Evolutionary conservation across 148 eudicot genomes (phyloP).

Genomic region (Fallopia convolvulus): DNA sequence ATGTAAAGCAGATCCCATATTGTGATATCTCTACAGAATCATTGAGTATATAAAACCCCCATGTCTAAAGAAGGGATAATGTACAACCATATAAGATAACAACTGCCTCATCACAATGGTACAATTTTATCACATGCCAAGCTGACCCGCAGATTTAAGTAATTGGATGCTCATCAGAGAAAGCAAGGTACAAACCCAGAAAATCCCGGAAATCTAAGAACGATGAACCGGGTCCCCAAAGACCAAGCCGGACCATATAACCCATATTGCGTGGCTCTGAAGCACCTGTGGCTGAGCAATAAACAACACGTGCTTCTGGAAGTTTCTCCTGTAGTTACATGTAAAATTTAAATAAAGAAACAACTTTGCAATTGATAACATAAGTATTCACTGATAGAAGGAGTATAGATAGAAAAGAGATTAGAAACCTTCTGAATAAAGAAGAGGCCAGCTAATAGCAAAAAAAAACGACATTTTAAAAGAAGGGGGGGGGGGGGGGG

Average conservation of each 20-base stretch:
- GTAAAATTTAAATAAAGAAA: neutral
- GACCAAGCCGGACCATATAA: conserved; percentile 98
- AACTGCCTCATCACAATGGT: neutral
- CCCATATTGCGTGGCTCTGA: conserved; percentile 98
- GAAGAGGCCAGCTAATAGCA: neutral
- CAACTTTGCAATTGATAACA: neutral
- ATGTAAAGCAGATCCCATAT: neutral
- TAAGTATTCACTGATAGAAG: neutral
- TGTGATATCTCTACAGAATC: neutral
- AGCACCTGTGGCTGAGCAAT: conserved; percentile 99
- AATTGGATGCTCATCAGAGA: neutral
- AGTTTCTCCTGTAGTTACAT: conserved; percentile 57
- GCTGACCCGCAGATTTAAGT: neutral
- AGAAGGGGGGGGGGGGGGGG: too few relatives aligned
- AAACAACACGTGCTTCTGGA: conserved; percentile 95
- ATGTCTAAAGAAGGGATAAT: neutral
- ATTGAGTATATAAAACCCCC: neutral
- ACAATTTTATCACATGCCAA: neutral
- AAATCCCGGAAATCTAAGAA: conserved; percentile 71
- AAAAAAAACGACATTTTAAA: neutral
- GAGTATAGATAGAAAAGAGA: neutral
- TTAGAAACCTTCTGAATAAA: neutral
- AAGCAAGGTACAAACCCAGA: conserved; percentile 44
- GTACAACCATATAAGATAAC: neutral
- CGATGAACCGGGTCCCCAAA: conserved; percentile 94